Evolutionary conservation across 2,329 filamentous ascomycete genomes (phyloP), one percentile per base, ranked within the genome.

Genomic region (Claviceps arundinis): DNA sequence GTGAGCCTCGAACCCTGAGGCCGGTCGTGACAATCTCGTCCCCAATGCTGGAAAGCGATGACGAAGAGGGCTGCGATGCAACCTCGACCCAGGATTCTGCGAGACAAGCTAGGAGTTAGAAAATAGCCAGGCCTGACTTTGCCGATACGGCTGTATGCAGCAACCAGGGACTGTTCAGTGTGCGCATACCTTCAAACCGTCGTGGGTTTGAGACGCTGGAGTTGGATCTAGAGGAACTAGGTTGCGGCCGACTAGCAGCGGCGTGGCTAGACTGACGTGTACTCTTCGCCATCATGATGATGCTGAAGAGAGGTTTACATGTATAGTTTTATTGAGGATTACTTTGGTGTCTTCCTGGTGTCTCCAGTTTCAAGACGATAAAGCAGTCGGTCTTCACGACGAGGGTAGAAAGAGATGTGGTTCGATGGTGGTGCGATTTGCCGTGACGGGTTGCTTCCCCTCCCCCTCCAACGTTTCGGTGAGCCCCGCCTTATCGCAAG

Each of bases 1-100:
- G 11, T 81, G 76, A 59, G 9, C 78, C 77, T 57, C 86, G 84
- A 50, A 96, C 83, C 50, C 82, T 81, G 43, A 96, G 76, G 26
- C 90, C 90, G 5, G 88, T 93, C 2, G 89, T 95, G 57, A 95
- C 85, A 58, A 95, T 91, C 62, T 96, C 90, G 58, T 95, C 89
- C 56, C 78, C 80, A 63, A 85, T 82, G 51, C 82, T 95, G 19
- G 90, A 95, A 13, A 95, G 74, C 14, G 90, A 96, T 2, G 91
- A 95, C 2, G 91, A 95, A 0, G 91, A 96, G 7, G 91, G 89
- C 60, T 93, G 88, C 4, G 91, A 96, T 47, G 86, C 81, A 55
- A 98, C 82, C 67, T 98, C 91, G 60, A 97, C 82, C 93, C 93
- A 98, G 8, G 93, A 96, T 72, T 97, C 93, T 90, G 73, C 58